Evolutionary conservation across 805 yeast genomes (phyloP), one percentile per base, ranked within the genome.

Genomic region (Blastobotrys peoriensis): DNA sequence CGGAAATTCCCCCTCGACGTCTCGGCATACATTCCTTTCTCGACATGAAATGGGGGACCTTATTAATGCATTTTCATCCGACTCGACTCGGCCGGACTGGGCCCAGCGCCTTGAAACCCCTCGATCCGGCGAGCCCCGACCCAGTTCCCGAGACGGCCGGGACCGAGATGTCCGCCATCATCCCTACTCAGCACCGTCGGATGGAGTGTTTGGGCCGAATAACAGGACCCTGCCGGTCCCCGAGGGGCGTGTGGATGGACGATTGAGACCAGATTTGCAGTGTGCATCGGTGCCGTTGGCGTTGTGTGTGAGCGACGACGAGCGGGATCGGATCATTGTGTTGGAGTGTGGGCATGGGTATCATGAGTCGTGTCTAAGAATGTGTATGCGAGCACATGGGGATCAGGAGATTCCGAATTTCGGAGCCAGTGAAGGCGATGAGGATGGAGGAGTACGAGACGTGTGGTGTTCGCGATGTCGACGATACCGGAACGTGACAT

Each of bases 381-480:
- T 50, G 34, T 40, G 53, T 10, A 55, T 55, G 57, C 36, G 62
- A 15, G 44, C 55, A 4, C 64, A 60, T 40, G 64, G 64, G 8
- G 64, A 60, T 37, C 44, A 40, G 3, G 54, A 50, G 16, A 56
- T 57, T 33, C 62, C 62, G 4, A 44, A 52, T 18, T 41, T 56
- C 28, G 43, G 43, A n/a, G 43, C 49, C 10, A 25, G 10, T 25
- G 30, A 25, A 13, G 39, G 21, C 19, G 46, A 38, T 27, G 50
- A 33, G 8, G 51, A 54, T 21, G 46, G 49, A 5, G 46, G 23
- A 21, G 28, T 27, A 4, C 43, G 57, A 8, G 56, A 56, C 20
- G 61, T 59, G n/a, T 60, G 64, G 64, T 60, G 64, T 41, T 51
- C 49, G 45, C 43, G 61, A 20, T 60, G 64, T 36, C 54, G 64